Evolutionary conservation across 176 grass and related monocot genomes (phyloP).

Genomic region (Triticum dicoccoides): DNA sequence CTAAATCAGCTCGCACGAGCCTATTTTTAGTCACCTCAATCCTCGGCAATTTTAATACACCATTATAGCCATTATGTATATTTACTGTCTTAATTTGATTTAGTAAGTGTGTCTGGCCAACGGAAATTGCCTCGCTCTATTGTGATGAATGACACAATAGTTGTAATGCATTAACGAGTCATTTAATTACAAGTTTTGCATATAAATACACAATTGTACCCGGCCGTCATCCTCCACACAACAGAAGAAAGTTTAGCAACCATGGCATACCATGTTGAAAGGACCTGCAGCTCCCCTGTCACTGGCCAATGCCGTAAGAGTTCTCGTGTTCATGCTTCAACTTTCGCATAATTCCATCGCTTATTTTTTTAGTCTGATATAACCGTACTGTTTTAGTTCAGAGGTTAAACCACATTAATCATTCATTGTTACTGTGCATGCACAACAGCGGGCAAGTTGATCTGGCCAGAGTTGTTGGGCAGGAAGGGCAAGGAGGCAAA

Average conservation of each 20-base stretch:
- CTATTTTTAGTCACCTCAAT: not conserved
- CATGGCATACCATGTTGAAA: not conserved
- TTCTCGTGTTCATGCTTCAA: not conserved
- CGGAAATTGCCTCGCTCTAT: too few species aligned
- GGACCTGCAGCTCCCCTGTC: not conserved
- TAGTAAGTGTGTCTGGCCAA: not conserved
- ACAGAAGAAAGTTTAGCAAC: not conserved
- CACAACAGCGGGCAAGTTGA: not conserved
- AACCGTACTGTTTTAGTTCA: not conserved
- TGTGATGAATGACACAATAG: not conserved
- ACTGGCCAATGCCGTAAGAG: not conserved
- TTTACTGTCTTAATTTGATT: not conserved
- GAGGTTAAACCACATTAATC: not conserved
- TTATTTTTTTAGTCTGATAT: not conserved
- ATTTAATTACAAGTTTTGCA: not conserved
- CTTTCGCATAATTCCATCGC: not conserved
- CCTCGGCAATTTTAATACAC: not conserved
- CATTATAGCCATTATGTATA: not conserved
- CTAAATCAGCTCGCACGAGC: not conserved
- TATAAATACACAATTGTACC: not conserved
- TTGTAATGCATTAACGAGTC: not conserved
- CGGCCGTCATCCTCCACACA: not conserved
- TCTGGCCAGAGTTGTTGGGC: conserved; percentile 32
- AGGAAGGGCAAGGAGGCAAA: conserved; percentile 25
- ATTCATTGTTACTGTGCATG: not conserved